These are phyloP conservation scores for Capillidium heterosporum DNA, from an alignment of 371 early-diverging fungal genomes.

Conservation along the genomic window DNA sequence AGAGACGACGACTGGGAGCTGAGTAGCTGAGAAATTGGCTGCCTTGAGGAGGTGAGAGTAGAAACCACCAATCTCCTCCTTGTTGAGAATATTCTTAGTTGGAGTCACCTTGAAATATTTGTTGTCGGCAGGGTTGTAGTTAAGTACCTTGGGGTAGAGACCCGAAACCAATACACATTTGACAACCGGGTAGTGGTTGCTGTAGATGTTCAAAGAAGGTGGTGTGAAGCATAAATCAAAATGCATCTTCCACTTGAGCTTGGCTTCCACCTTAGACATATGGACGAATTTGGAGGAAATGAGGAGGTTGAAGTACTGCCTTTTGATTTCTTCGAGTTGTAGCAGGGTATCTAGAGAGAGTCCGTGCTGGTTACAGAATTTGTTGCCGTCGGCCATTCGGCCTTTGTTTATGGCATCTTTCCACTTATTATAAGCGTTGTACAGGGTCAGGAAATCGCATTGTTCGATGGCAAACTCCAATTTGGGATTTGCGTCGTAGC, in stretches of 20 bases:
- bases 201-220: background rate
- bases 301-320: background rate
- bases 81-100: background rate
- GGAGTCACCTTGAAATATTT: background rate
- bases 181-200: background rate
- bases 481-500: background rate
- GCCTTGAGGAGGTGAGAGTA: background rate
- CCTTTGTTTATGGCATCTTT: conserved; percentile 35
- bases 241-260: background rate
- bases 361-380: conserved; percentile 27
- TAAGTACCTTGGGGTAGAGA: background rate
- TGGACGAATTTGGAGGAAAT: background rate
- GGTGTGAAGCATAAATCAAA: background rate
- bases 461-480: background rate
- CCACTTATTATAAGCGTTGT: background rate
- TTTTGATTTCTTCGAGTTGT: background rate
- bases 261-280: background rate
- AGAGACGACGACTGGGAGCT: background rate
- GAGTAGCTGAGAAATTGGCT: background rate
- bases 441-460: background rate
- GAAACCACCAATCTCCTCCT: background rate
- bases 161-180: background rate
- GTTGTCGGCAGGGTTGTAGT: background rate
- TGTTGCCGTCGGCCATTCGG: conserved; percentile 15
- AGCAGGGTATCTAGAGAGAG: background rate